These are phyloP conservation scores for Hanseniaspora meyeri DNA, from an alignment of 805 yeast genomes.

Conservation along the genomic window DNA sequence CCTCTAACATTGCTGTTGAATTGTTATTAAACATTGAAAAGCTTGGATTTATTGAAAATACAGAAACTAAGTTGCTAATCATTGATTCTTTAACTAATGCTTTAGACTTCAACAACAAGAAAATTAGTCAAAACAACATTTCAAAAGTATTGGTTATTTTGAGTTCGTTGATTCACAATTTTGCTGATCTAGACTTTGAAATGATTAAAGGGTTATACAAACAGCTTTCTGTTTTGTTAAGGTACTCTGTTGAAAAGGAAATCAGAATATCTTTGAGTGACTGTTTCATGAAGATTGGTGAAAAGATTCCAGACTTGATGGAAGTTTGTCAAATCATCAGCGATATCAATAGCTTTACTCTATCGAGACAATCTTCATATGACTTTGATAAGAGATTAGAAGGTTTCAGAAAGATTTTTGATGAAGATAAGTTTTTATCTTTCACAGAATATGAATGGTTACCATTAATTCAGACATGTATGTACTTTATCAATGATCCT, in stretches of 20 bases:
- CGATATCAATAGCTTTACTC: slow-evolving; percentile 60
- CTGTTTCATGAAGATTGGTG: slow-evolving; percentile 49
- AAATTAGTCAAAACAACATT: slow-evolving; percentile 41
- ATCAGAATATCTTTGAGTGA: slow-evolving; percentile 50
- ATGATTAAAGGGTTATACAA: slow-evolving; percentile 40
- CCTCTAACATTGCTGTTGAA: slow-evolving; percentile 42
- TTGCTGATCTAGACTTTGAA: slow-evolving; percentile 29
- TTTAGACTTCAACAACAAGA: slow-evolving; percentile 44
- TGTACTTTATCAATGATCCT: slow-evolving; percentile 63
- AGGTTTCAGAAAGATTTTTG: slow-evolving; percentile 48
- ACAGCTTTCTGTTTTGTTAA: slow-evolving; percentile 46
- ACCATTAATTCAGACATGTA: slow-evolving; percentile 56
- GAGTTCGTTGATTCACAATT: slow-evolving; percentile 36
- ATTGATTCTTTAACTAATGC: slow-evolving; percentile 47
- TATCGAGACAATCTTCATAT: slow-evolving; percentile 51
- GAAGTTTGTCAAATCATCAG: slow-evolving; percentile 41
- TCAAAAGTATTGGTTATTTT: slow-evolving; percentile 47
- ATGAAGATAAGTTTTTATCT: slow-evolving; percentile 37
- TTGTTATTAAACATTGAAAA: slow-evolving; percentile 42
- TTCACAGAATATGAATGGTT: slow-evolving; percentile 57
- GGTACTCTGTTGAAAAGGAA: slow-evolving; percentile 44
- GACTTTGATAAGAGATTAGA: slow-evolving; percentile 66
- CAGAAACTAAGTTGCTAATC: slow-evolving; percentile 40
- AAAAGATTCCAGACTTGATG: slow-evolving; percentile 33
- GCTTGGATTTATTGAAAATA: slow-evolving; percentile 45